Base-by-base conservation (phyloP, 305 asterid species). In the Fraxinus floribunda region DNA sequence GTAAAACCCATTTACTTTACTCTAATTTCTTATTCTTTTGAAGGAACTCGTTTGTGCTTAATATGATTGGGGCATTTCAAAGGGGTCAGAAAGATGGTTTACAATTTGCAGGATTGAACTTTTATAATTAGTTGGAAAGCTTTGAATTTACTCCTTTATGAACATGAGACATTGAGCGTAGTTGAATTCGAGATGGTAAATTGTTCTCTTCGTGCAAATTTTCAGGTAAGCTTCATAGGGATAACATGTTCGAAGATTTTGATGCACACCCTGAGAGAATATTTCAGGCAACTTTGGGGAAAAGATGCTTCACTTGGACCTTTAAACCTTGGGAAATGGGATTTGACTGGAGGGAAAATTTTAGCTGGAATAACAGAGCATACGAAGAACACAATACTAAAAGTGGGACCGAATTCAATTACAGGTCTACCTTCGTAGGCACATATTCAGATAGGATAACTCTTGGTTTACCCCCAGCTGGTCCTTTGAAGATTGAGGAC, bases 381-480 rank as follows among this genome's bases (percentile, higher is more conserved):
- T 82, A 75, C 60, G 79, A 82, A 64, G 88, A 89, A 77, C 86
- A 86, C 5, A 85, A 84, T 30, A 49, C 85, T 26, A 88, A 81
- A 81, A 87, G 88, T 39, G 82, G 87, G 79, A 75, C 49, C 68
- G 90, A 85, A 81, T 86, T 84, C 44, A 84, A 85, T 38, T 46
- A 75, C 10, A 88, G 79, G 66, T 62, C 90, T 16, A 85, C 70
- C 81, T n/a, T 13, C 66, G 22, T 79, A 36, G 94, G 92, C 75
- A 76, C 89, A 80, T 86, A 70, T 82, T 87, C 91, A 52, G 94
- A 95, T 82, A 90, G 97, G 84, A 80, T 84, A 86, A 86, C 86
- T 83, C 98, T 95, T 34, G 97, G 94, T 87, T 87, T 95, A 78
- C 98, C 98, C 20, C 81, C 85, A 46, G 80, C 85, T n/a, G 98